A percentile compares a stretch with the other conserved stretches of the same genome.
Evolutionary conservation across 1,139 yeast species (phyloP).

Genomic region (Taphrina flavorubra): DNA sequence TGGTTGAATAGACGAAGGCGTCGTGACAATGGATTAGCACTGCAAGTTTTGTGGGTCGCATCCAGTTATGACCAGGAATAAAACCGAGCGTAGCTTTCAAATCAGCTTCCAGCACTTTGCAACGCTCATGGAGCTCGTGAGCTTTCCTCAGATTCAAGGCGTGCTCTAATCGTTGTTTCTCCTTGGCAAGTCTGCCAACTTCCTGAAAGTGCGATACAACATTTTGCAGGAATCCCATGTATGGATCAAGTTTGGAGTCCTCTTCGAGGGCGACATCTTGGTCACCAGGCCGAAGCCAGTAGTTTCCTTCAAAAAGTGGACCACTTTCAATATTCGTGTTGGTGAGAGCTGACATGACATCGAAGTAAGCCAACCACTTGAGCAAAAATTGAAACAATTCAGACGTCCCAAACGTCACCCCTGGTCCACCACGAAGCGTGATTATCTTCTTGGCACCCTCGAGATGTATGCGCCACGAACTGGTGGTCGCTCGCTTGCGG

Average conservation of each 20-base stretch:
- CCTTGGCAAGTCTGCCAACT: constrained; percentile 5
- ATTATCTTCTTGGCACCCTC: constrained; percentile 26
- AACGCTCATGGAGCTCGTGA: constrained; percentile 2
- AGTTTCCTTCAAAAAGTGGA: constrained; percentile 3
- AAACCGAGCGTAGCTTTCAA: constrained; percentile 2
- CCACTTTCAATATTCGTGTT: neutral
- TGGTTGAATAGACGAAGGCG: neutral
- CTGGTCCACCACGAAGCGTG: constrained; percentile 24
- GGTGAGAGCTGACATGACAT: constrained; percentile 20
- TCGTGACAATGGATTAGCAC: constrained; percentile 14
- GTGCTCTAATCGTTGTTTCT: neutral
- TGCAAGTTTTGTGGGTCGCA: constrained; percentile 1
- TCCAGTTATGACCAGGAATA: constrained; percentile 13
- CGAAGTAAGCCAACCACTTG: constrained; percentile 23
- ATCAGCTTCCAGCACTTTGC: neutral
- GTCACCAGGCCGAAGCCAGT: neutral
- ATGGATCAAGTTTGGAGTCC: constrained; percentile 20
- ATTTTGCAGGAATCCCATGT: constrained; percentile 24
- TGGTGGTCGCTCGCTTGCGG: constrained; percentile 19
- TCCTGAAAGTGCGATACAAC: constrained; percentile 13
- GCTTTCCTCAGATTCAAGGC: constrained; percentile 6
- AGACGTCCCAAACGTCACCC: neutral
- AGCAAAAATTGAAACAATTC: constrained; percentile 15
- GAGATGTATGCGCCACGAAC: constrained; percentile 27
- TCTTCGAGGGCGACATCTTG: neutral